Percentiles rank a stretch among this genome's conserved stretches.
These are phyloP conservation scores for Botrytis fragariae DNA, from an alignment of 2,329 filamentous ascomycete species.

Conservation along the genomic window DNA sequence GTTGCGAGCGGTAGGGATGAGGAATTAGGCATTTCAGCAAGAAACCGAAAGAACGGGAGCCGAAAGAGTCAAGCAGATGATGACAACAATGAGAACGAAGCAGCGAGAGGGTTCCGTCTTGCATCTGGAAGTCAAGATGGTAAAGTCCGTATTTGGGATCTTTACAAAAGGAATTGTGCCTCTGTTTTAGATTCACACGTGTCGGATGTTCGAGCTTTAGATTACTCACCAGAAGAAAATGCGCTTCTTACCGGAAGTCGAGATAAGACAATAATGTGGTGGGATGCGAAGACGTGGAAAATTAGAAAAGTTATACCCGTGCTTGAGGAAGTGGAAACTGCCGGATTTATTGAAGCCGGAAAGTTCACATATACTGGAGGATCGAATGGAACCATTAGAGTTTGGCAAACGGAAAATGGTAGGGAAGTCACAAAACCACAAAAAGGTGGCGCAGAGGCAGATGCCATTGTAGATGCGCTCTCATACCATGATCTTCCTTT, in stretches of 20 bases:
- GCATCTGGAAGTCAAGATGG: conserved; percentile 94
- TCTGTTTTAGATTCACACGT: conserved; percentile 89
- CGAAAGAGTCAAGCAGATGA: conserved; percentile 46
- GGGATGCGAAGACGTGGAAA: conserved; percentile 87
- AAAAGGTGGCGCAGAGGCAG: conserved; percentile 54
- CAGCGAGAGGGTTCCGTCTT: conserved; percentile 66
- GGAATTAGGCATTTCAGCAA: conserved; percentile 38
- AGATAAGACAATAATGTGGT: conserved; percentile 92
- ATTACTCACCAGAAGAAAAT: conserved; percentile 74
- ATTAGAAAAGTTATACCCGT: conserved; percentile 75
- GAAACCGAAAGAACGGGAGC: conserved; percentile 46
- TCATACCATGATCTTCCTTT: conserved; percentile 64
- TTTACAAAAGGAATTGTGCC: conserved; percentile 76
- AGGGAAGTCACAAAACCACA: conserved; percentile 78
- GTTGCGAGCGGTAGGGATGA: conserved; percentile 45
- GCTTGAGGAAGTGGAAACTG: conserved; percentile 80
- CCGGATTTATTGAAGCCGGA: conserved; percentile 73
- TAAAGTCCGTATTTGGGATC: conserved; percentile 86
- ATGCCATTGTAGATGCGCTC: conserved; percentile 70
- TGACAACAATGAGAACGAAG: conserved; percentile 48
- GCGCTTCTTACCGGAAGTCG: conserved; percentile 78
- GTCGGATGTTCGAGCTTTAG: conserved; percentile 84
- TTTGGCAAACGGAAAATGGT: conserved; percentile 79
- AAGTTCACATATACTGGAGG: conserved; percentile 79
- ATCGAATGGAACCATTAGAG: conserved; percentile 73